A percentile compares a stretch with the other conserved stretches of the same genome.
Evolutionary conservation across 768 basidiomycete species (phyloP).

Genomic region (Nidularia sp.): DNA sequence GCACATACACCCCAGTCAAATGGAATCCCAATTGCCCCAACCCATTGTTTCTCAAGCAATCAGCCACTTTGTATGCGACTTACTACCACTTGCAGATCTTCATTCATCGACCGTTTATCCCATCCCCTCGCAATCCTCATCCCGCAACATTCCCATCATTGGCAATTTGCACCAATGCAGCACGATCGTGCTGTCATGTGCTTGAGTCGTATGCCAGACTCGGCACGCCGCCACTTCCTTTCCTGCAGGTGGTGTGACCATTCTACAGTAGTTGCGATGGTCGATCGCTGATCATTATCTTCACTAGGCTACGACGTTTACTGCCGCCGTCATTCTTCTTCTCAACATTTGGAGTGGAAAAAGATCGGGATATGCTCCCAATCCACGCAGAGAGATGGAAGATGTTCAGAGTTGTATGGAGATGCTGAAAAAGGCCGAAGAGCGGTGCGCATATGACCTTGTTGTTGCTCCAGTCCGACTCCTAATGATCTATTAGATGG

Average conservation of each 20-base stretch:
- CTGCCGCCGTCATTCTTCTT: conserved; percentile 50
- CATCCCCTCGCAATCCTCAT: conserved; percentile 47
- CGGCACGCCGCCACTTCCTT: conserved; percentile 24
- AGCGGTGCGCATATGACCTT: conserved; percentile 20
- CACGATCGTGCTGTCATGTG: conserved; percentile 70
- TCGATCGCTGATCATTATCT: conserved; percentile 1
- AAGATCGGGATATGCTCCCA: conserved; percentile 37
- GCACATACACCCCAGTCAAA: conserved; percentile 27
- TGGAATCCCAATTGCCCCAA: conserved; percentile 38
- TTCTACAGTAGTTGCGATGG: neutral
- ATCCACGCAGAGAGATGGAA: conserved; percentile 48
- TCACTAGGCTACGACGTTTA: conserved; percentile 27
- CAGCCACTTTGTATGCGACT: conserved; percentile 44
- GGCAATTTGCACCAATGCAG: conserved; percentile 84
- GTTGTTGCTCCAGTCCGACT: neutral
- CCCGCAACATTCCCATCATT: conserved; percentile 51
- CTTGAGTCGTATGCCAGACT: conserved; percentile 46
- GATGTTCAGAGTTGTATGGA: conserved; percentile 60
- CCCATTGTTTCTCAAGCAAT: conserved; percentile 47
- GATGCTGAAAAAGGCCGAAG: conserved; percentile 38
- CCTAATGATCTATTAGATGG: conserved; percentile 24
- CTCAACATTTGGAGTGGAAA: conserved; percentile 65
- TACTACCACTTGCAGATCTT: conserved; percentile 59
- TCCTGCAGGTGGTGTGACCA: conserved; percentile 26
- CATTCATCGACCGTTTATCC: conserved; percentile 79